phyloP scores from a whole-genome alignment of 192 early-diverging fungal species.

The Chytriomyces sp. region DNA sequence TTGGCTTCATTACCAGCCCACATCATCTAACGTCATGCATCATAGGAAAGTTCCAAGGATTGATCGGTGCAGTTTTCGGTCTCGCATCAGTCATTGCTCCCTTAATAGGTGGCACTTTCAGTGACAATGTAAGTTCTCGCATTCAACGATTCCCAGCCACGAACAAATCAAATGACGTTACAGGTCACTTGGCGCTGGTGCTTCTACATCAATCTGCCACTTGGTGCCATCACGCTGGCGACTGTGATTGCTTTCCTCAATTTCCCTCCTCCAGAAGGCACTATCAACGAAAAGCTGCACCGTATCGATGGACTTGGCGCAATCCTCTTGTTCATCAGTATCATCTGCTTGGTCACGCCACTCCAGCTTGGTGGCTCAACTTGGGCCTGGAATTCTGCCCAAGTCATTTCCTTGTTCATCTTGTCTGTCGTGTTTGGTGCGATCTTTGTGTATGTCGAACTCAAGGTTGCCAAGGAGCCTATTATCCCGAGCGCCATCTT shows the following conservation, averaged over 20 bases:
- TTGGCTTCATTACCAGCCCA: neutral
- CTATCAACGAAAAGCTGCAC: constrained; percentile 60
- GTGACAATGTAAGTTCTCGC: constrained; percentile 44
- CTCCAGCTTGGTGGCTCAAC: constrained; percentile 71
- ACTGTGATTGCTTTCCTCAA: constrained; percentile 61
- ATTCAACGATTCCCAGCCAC: too few species aligned
- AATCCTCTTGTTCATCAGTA: neutral
- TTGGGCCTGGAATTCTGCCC: constrained; percentile 57
- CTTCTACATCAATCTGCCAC: constrained; percentile 84
- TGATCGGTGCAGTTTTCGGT: constrained; percentile 78
- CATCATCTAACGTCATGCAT: neutral
- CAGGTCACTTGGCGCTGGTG: constrained; percentile 56
- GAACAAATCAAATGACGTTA: constrained; percentile 34
- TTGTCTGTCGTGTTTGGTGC: constrained; percentile 61
- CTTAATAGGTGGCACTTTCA: constrained; percentile 77
- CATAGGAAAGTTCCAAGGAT: constrained; percentile 71
- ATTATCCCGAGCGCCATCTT: constrained; percentile 57
- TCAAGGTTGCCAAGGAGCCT: constrained; percentile 63
- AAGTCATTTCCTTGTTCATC: constrained; percentile 65
- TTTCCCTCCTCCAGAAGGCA: constrained; percentile 58
- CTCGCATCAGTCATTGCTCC: constrained; percentile 76
- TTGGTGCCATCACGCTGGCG: constrained; percentile 66
- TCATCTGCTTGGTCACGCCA: constrained; percentile 67
- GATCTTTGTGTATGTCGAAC: constrained; percentile 65
- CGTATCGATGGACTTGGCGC: constrained; percentile 2